These are phyloP conservation scores for Ilex aquifolium DNA, from an alignment of 257 asterid genomes.

Conservation along the genomic window DNA sequence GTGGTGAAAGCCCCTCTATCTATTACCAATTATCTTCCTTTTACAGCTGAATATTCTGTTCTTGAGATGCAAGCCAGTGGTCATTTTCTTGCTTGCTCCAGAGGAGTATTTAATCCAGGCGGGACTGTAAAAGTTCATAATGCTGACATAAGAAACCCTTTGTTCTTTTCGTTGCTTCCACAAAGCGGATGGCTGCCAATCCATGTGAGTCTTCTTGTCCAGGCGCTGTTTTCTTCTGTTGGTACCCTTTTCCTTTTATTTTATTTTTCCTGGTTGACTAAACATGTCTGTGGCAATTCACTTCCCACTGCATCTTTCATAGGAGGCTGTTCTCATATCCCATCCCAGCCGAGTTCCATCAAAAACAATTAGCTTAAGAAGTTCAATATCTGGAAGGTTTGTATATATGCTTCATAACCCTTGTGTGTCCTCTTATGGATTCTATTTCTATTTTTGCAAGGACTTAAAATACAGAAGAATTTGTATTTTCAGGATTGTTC, in stretches of 20 bases:
- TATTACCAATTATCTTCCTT: conserved; percentile 76
- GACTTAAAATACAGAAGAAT: not conserved
- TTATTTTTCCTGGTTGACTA: not conserved
- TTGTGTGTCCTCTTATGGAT: not conserved
- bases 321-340: conserved; percentile 88
- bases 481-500: conserved; percentile 63
- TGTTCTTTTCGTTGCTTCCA: conserved; percentile 83
- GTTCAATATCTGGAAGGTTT: conserved; percentile 97
- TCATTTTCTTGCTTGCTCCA: conserved; percentile 62
- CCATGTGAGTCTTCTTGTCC: conserved; percentile 48
- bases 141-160: conserved; percentile 76
- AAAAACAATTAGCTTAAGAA: conserved; percentile 72
- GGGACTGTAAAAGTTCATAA: conserved; percentile 66
- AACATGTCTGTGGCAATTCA: not conserved
- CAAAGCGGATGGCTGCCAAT: conserved; percentile 93
- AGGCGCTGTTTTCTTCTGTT: not conserved
- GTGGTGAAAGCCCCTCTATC: conserved; percentile 72
- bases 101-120: conserved; percentile 80
- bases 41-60: conserved; percentile 79
- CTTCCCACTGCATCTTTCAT: conserved; percentile 9
- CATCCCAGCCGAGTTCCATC: conserved; percentile 66
- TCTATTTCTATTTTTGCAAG: conserved; percentile 4
- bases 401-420: conserved; percentile 12
- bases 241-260: not conserved
- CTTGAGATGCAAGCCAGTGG: conserved; percentile 89